Conservation (phyloP, 2,329 filamentous ascomycete genomes). For the Colletotrichum sp. region DNA sequence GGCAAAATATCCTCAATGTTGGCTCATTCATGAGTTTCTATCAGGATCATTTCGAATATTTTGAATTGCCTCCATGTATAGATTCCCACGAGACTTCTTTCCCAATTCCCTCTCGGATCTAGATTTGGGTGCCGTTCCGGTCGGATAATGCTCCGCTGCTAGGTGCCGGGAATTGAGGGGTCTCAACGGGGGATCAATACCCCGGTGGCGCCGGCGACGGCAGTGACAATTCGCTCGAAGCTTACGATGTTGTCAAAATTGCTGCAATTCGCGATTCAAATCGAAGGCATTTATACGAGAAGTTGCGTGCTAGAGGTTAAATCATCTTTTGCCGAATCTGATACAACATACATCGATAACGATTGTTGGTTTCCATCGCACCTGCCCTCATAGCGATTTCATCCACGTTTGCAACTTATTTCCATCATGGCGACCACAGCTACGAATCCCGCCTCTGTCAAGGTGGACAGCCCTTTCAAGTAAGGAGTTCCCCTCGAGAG, state of each 20-base stretch:
- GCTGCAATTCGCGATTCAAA: fast-evolving
- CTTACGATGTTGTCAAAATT: not conserved
- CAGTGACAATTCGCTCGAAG: not conserved
- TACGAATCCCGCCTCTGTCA: not conserved
- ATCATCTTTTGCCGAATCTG: no score
- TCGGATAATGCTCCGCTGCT: not conserved
- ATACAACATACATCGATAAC: no score
- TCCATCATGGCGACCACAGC: not conserved
- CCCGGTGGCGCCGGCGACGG: not conserved
- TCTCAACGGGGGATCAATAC: not conserved
- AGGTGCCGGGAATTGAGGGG: no score
- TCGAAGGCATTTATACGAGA: not conserved
- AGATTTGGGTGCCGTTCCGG: not conserved
- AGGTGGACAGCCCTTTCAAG: not conserved
- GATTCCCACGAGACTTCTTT: not conserved
- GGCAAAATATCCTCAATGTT: fast-evolving
- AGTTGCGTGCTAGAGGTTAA: not conserved
- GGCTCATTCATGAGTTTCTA: not conserved
- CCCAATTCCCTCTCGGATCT: not conserved
- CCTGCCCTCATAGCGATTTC: no score
- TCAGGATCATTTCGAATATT: not conserved
- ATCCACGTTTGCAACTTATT: not conserved
- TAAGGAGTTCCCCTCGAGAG: no score
- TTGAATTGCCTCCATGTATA: not conserved
- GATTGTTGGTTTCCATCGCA: no score